phyloP scores from a whole-genome alignment of 257 asterid genomes.

The Jasminum sambac region DNA sequence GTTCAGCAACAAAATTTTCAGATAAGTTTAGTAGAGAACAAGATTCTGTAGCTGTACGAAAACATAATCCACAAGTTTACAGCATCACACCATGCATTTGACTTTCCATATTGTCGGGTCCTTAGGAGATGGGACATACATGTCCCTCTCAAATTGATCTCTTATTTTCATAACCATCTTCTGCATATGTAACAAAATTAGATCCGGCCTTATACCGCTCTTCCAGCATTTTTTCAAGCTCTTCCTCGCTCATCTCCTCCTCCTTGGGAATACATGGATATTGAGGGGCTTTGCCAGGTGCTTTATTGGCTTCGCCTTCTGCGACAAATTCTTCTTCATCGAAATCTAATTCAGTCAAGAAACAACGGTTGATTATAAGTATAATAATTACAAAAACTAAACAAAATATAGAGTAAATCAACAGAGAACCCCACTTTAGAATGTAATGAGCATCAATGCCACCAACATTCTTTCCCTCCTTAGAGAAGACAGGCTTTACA shows the following conservation, averaged over 20 bases:
- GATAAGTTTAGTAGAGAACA: constrained; percentile 2
- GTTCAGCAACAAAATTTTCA: constrained; percentile 20
- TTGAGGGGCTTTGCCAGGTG: constrained; percentile 41
- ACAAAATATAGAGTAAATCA: constrained; percentile 4
- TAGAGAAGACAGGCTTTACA: background rate
- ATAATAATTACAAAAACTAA: background rate
- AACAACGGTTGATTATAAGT: background rate
- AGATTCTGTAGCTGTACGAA: background rate
- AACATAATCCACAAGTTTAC: constrained; percentile 9
- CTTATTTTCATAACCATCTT: constrained; percentile 60
- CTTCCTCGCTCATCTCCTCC: constrained; percentile 81
- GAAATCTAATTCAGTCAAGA: constrained; percentile 39
- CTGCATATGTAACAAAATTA: constrained; percentile 56
- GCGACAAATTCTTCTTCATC: constrained; percentile 46
- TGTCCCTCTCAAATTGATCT: constrained; percentile 35
- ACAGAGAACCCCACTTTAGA: background rate
- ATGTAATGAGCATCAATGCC: background rate
- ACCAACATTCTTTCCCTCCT: background rate
- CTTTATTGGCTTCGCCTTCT: constrained; percentile 33
- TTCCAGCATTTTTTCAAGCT: constrained; percentile 59
- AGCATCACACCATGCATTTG: constrained; percentile 78
- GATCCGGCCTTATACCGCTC: constrained; percentile 80
- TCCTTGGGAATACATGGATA: constrained; percentile 60
- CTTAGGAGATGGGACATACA: constrained; percentile 44
- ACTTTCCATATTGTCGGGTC: constrained; percentile 86